phyloP scores from a whole-genome alignment of 345 rosid species.

The Stellera chamaejasme region DNA sequence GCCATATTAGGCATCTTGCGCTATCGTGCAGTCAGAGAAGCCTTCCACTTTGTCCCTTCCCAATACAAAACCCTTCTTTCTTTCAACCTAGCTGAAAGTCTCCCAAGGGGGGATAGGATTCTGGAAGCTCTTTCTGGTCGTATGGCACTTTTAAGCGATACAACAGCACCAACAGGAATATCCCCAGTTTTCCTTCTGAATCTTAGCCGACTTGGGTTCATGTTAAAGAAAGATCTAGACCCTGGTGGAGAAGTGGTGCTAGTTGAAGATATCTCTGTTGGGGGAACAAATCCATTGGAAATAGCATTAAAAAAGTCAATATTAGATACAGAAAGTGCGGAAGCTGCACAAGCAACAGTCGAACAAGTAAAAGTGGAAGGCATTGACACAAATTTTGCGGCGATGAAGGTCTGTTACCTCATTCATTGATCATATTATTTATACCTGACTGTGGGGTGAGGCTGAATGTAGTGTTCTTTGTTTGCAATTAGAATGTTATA shows the following conservation, averaged over 20 bases:
- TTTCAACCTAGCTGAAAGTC: constrained; percentile 87
- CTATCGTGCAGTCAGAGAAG: constrained; percentile 73
- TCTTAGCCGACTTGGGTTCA: constrained; percentile 58
- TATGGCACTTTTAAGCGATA: constrained; percentile 38
- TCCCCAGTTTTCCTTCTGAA: constrained; percentile 58
- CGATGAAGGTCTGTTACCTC: constrained; percentile 59
- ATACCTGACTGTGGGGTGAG: too few species aligned
- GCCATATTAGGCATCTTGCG: constrained; percentile 68
- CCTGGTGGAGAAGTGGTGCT: constrained; percentile 30
- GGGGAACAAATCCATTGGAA: constrained; percentile 77
- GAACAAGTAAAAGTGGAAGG: constrained; percentile 97
- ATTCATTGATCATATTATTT: not conserved
- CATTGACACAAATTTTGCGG: constrained; percentile 78
- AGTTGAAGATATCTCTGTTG: constrained; percentile 67
- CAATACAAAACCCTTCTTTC: constrained; percentile 71
- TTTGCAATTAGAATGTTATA: too few species aligned
- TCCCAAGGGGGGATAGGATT: constrained; percentile 80
- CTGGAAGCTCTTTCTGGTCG: constrained; percentile 60
- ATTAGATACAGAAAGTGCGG: constrained; percentile 58
- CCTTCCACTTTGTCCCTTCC: constrained; percentile 67
- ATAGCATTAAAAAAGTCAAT: constrained; percentile 66
- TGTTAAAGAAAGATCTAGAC: constrained; percentile 34
- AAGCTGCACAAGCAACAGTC: constrained; percentile 95
- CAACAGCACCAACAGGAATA: constrained; percentile 36
- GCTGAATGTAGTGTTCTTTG: too few species aligned